Evolutionary conservation across 768 basidiomycete species (phyloP).

Genomic region (Amanita jacksonii): DNA sequence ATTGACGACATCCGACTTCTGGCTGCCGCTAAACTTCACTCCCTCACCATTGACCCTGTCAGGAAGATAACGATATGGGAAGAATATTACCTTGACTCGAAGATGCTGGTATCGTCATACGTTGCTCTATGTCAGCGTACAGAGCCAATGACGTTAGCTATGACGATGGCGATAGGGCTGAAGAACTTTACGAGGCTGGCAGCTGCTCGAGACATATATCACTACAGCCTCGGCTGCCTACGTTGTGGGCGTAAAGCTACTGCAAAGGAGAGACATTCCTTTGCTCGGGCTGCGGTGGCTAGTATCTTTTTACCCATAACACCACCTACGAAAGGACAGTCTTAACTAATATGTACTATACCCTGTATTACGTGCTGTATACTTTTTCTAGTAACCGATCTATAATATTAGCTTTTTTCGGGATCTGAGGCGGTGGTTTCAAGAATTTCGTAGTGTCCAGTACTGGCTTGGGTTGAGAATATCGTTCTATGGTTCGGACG

Average conservation of each 20-base stretch:
- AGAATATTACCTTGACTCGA: slow-evolving; percentile 23
- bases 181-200: slow-evolving; percentile 25
- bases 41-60: slow-evolving; percentile 22
- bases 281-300: slow-evolving; percentile 3
- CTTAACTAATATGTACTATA: slow-evolving; percentile 4
- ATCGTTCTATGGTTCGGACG: slow-evolving; percentile 35
- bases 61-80: slow-evolving; percentile 27
- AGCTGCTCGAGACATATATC: slow-evolving; percentile 22
- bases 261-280: neutral
- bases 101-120: slow-evolving; percentile 20
- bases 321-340: neutral
- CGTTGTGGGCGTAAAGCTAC: slow-evolving; percentile 2
- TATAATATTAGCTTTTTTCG: slow-evolving; percentile 5
- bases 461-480: slow-evolving; percentile 21
- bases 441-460: slow-evolving; percentile 22
- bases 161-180: slow-evolving; percentile 23
- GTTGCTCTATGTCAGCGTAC: slow-evolving; percentile 20
- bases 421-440: slow-evolving; percentile 15
- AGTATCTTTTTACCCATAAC: neutral
- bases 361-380: neutral
- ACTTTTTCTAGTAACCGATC: slow-evolving; percentile 6
- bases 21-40: slow-evolving; percentile 20
- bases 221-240: slow-evolving; percentile 19
- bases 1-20: slow-evolving; percentile 19
- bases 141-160: slow-evolving; percentile 23